Percentiles rank a stretch among this genome's conserved stretches.
phyloP scores from a whole-genome alignment of 441 rosid genomes.

The Adansonia madagascariensis region DNA sequence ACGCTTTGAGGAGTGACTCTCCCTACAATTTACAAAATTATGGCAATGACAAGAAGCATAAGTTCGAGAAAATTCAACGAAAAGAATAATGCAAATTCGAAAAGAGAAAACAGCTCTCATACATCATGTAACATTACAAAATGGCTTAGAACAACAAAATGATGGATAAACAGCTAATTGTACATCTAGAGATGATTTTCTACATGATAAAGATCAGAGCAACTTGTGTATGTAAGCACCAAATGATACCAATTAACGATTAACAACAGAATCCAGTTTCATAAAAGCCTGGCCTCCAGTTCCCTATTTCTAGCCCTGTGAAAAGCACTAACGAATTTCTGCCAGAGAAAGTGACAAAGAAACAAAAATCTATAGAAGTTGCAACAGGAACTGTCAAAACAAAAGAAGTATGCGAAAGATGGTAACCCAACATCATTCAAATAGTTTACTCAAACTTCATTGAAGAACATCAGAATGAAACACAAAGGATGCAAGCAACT shows the following conservation, averaged over 20 bases:
- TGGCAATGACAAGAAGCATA: slow-evolving; percentile 18
- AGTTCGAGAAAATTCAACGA: background rate
- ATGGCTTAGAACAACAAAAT: background rate
- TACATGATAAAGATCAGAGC: background rate
- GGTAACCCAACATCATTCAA: background rate
- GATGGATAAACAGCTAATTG: background rate
- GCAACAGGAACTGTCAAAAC: background rate
- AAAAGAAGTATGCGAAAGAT: background rate
- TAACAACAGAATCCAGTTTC: background rate
- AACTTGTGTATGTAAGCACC: background rate
- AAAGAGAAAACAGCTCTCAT: background rate
- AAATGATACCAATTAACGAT: background rate
- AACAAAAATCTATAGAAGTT: background rate
- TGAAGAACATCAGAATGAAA: background rate
- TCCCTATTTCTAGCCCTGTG: background rate
- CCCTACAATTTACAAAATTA: slow-evolving; percentile 43
- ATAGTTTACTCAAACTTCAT: slow-evolving; percentile 3
- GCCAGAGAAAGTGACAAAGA: background rate
- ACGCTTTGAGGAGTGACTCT: slow-evolving; percentile 72
- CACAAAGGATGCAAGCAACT: slow-evolving; percentile 3
- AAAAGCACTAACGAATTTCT: background rate
- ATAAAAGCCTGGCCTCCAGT: background rate
- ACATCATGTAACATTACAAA: background rate
- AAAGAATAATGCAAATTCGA: background rate
- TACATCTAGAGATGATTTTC: background rate